Evolutionary conservation across 2,329 filamentous ascomycete species (phyloP).

Genomic region (Neophaeococcomyces mojaviensis): DNA sequence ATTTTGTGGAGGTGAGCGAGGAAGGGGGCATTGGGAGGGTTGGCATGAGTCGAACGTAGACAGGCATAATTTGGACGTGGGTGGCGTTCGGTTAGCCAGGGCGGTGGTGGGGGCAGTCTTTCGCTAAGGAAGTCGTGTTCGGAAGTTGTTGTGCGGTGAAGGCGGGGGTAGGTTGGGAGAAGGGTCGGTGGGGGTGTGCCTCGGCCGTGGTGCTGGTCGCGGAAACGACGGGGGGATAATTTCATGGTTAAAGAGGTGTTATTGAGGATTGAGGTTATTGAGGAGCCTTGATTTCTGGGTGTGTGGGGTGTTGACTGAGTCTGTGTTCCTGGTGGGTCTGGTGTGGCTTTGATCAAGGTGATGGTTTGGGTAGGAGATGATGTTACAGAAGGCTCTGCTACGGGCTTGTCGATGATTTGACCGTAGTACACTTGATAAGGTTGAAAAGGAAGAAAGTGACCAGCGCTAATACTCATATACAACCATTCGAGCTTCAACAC

Average conservation of each 20-base stretch:
- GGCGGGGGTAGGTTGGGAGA: constrained; percentile 31
- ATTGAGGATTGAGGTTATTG: neutral
- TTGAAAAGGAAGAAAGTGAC: constrained; percentile 38
- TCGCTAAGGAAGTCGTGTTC: constrained; percentile 53
- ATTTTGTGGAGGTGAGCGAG: constrained; percentile 68
- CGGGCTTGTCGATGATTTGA: constrained; percentile 34
- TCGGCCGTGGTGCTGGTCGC: constrained; percentile 15
- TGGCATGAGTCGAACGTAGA: constrained; percentile 63
- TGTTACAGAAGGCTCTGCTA: constrained; percentile 10
- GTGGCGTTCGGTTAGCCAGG: constrained; percentile 57
- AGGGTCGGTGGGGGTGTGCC: constrained; percentile 12
- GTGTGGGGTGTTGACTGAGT: neutral
- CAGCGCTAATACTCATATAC: constrained; percentile 37
- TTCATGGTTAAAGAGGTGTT: constrained; percentile 4
- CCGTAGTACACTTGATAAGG: constrained; percentile 48
- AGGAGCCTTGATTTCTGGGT: neutral
- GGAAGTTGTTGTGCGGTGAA: constrained; percentile 66
- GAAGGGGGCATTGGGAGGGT: constrained; percentile 67
- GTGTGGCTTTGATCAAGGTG: constrained; percentile 12
- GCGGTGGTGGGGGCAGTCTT: constrained; percentile 57
- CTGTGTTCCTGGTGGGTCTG: neutral
- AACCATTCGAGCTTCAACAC: constrained; percentile 51
- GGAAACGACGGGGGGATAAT: constrained; percentile 21
- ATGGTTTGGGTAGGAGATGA: constrained; percentile 11
- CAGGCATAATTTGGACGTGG: constrained; percentile 59